Conservation (phyloP, 139 green algal species). For the Closterium sp. region DNA sequence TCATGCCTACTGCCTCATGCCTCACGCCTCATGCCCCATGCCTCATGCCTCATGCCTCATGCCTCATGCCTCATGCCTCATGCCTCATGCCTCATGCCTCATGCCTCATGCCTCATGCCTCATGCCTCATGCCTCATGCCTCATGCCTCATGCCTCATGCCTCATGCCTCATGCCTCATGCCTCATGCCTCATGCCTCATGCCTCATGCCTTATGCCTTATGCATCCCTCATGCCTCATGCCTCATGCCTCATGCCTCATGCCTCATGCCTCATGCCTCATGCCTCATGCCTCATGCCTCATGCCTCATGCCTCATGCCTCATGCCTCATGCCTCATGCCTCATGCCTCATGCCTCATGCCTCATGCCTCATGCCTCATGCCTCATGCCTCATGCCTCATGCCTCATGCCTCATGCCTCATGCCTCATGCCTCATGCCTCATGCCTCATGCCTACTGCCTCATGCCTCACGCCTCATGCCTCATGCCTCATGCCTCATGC, state of each 20-base stretch:
- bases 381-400: too few relatives aligned
- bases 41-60: too few relatives aligned
- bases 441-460: background rate
- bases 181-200: too few relatives aligned
- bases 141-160: background rate
- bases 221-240: too few relatives aligned
- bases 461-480: background rate
- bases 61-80: background rate
- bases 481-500: background rate
- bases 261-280: background rate
- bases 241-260: too few relatives aligned
- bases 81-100: background rate
- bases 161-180: too few relatives aligned
- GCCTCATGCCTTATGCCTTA: too few relatives aligned
- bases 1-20: too few relatives aligned
- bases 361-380: too few relatives aligned
- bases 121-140: background rate
- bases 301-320: background rate
- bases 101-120: background rate
- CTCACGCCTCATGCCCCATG: too few relatives aligned
- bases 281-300: background rate
- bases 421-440: background rate
- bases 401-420: too few relatives aligned
- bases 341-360: background rate
- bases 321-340: background rate